Conservation (phyloP, 805 yeast species). For the Pichia gijzeniarum region DNA sequence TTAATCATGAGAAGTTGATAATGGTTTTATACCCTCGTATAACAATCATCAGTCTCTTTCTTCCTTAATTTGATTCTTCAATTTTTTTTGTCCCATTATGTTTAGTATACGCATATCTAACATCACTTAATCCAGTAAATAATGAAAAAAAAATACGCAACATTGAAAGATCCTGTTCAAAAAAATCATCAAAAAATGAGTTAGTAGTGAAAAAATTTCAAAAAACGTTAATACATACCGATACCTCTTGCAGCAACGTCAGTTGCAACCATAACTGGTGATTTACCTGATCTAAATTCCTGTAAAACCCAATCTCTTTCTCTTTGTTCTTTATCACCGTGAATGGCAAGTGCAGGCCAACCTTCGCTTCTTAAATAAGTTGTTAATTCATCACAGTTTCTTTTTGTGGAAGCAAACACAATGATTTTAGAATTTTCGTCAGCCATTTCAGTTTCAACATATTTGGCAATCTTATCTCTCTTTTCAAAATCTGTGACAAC, state of each 20-base stretch:
- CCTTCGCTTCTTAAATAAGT: slow-evolving; percentile 90
- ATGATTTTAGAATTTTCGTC: slow-evolving; percentile 71
- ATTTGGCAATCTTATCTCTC: slow-evolving; percentile 82
- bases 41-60: background rate
- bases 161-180: background rate
- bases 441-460: slow-evolving; percentile 73
- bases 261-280: slow-evolving; percentile 98
- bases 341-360: slow-evolving; percentile 98
- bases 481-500: slow-evolving; percentile 89
- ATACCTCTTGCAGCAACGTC: slow-evolving; percentile 99
- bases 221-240: slow-evolving; percentile 60
- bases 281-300: slow-evolving; percentile 87
- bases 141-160: too few species aligned
- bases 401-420: slow-evolving; percentile 93
- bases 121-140: too few species aligned
- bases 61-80: background rate
- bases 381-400: slow-evolving; percentile 95
- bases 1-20: background rate
- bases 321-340: slow-evolving; percentile 95
- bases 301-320: slow-evolving; percentile 98
- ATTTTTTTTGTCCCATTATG: background rate
- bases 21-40: background rate
- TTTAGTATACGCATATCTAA: too few species aligned
- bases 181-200: background rate
- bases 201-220: slow-evolving; percentile 14